Conservation (phyloP, 2,329 filamentous ascomycete genomes). For the Botryotinia narcissicola region DNA sequence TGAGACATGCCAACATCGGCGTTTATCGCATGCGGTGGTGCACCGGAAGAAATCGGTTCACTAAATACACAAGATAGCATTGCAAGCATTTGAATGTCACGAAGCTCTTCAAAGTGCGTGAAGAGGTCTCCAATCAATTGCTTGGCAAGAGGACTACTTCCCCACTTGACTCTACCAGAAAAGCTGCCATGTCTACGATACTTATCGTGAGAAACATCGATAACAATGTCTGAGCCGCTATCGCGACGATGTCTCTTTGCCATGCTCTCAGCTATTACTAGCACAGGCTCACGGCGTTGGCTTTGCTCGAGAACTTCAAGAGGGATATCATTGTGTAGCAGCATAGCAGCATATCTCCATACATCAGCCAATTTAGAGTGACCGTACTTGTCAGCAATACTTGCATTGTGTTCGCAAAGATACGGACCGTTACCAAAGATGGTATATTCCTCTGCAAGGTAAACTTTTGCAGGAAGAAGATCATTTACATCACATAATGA, state of each 20-base stretch:
- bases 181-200: slow-evolving; percentile 38
- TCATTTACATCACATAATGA: slow-evolving; percentile 68
- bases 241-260: slow-evolving; percentile 42
- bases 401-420: slow-evolving; percentile 81
- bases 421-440: slow-evolving; percentile 81
- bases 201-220: slow-evolving; percentile 47
- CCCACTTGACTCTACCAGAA: slow-evolving; percentile 65
- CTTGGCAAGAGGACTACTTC: slow-evolving; percentile 60
- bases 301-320: slow-evolving; percentile 60
- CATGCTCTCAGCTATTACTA: slow-evolving; percentile 67
- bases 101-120: slow-evolving; percentile 58
- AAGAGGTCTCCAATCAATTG: slow-evolving; percentile 63
- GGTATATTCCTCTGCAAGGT: slow-evolving; percentile 74
- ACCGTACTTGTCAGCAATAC: slow-evolving; percentile 69
- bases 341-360: slow-evolving; percentile 77
- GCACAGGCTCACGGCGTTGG: slow-evolving; percentile 50
- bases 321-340: slow-evolving; percentile 75
- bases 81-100: slow-evolving; percentile 67
- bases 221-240: slow-evolving; percentile 48
- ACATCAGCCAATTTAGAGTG: slow-evolving; percentile 71
- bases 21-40: slow-evolving; percentile 48
- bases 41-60: slow-evolving; percentile 54
- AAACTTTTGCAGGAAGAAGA: slow-evolving; percentile 73
- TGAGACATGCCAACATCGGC: slow-evolving; percentile 55
- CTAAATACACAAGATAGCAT: slow-evolving; percentile 70